Evolutionary conservation across 768 basidiomycete genomes (phyloP).

Genomic region (Cantharellus anzutake): DNA sequence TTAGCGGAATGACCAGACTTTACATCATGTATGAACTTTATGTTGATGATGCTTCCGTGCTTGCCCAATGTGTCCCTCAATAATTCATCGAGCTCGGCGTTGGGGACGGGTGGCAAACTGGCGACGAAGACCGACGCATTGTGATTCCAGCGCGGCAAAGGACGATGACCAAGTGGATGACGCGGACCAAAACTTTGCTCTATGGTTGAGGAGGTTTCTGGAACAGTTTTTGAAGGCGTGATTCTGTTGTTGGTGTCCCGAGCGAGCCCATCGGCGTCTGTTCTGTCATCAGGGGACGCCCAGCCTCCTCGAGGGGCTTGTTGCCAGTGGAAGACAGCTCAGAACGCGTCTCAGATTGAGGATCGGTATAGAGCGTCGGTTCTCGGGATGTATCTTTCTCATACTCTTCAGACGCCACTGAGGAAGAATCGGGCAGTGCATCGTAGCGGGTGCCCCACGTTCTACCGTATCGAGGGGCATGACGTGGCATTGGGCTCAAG

Average conservation of each 20-base stretch:
- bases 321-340: neutral
- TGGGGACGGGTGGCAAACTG: constrained; percentile 38
- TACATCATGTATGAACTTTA: constrained; percentile 39
- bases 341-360: neutral
- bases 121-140: constrained; percentile 75
- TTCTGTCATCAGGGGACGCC: too few relatives aligned
- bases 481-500: too few relatives aligned
- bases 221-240: too few relatives aligned
- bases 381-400: neutral
- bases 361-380: neutral
- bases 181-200: too few relatives aligned
- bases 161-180: neutral
- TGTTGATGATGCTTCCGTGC: constrained; percentile 41
- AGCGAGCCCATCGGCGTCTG: too few relatives aligned
- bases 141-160: constrained; percentile 3
- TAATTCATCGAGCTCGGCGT: constrained; percentile 36
- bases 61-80: constrained; percentile 49
- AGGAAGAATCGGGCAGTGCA: constrained; percentile 33
- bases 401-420: constrained; percentile 8
- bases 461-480: constrained; percentile 9
- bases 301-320: neutral
- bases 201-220: too few relatives aligned
- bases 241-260: too few relatives aligned
- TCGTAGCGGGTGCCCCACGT: constrained; percentile 62
- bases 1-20: constrained; percentile 51